Evolutionary conservation across 305 asterid genomes (phyloP).

Genomic region (Fraxinus nigra): DNA sequence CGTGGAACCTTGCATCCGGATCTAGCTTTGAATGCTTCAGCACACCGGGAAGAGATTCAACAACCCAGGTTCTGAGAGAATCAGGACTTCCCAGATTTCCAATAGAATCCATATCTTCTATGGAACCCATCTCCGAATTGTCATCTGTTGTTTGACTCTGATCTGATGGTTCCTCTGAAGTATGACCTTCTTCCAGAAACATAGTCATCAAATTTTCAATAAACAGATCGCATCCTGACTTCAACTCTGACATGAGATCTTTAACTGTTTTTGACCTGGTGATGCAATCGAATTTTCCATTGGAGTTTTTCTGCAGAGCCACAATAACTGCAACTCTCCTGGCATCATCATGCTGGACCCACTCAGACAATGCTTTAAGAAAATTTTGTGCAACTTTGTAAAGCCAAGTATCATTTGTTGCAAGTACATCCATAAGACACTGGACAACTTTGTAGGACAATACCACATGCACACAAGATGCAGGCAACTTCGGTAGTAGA

Average conservation of each 20-base stretch:
- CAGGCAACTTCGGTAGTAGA: conserved; percentile 73
- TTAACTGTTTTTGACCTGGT: conserved; percentile 80
- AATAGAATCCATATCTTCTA: conserved; percentile 67
- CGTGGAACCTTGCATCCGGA: conserved; percentile 61
- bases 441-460: conserved; percentile 78
- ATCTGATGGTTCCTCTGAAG: conserved; percentile 95
- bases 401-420: conserved; percentile 84
- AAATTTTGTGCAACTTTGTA: conserved; percentile 75
- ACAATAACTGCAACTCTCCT: conserved; percentile 78
- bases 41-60: conserved; percentile 71
- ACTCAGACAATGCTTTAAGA: conserved; percentile 70
- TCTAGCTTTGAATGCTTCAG: conserved; percentile 71
- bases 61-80: conserved; percentile 75
- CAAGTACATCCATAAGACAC: conserved; percentile 82
- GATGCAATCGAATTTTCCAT: conserved; percentile 76
- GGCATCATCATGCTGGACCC: conserved; percentile 66
- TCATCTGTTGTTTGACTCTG: conserved; percentile 98
- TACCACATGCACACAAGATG: conserved; percentile 47
- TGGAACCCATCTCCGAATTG: conserved; percentile 85
- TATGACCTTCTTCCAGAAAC: conserved; percentile 77
- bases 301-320: conserved; percentile 88
- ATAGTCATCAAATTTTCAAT: conserved; percentile 61
- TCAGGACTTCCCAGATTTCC: conserved; percentile 56
- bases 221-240: conserved; percentile 63
- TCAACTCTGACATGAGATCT: conserved; percentile 69